phyloP scores from a whole-genome alignment of 257 asterid genomes.

The Nicotiana sylvestris region DNA sequence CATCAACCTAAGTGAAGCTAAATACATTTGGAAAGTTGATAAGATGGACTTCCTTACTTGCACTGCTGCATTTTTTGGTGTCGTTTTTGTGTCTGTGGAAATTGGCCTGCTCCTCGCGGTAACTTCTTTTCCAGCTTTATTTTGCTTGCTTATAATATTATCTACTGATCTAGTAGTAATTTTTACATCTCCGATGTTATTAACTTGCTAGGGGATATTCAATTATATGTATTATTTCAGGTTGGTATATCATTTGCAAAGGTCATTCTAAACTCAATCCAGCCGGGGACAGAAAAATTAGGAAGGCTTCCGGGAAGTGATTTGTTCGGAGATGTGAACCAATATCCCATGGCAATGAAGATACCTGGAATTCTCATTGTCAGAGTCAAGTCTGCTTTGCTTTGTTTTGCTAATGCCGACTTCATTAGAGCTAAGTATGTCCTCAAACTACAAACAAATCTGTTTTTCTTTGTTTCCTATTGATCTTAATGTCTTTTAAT shows the following conservation, averaged over 20 bases:
- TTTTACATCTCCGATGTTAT: background rate
- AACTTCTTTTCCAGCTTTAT: background rate
- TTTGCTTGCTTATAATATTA: too few species aligned
- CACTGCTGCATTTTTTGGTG: slow-evolving; percentile 41
- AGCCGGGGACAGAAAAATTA: slow-evolving; percentile 29
- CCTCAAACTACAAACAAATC: background rate
- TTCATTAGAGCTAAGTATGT: slow-evolving; percentile 22
- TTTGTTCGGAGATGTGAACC: slow-evolving; percentile 27
- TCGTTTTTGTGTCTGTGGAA: slow-evolving; percentile 35
- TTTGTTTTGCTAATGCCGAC: slow-evolving; percentile 40
- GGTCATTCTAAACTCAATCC: slow-evolving; percentile 26
- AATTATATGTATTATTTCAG: slow-evolving; percentile 11
- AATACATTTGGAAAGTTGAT: slow-evolving; percentile 36
- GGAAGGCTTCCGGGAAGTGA: slow-evolving; percentile 41
- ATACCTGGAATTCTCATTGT: slow-evolving; percentile 33
- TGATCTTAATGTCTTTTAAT: background rate
- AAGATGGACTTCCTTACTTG: slow-evolving; percentile 40
- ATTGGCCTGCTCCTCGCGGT: slow-evolving; percentile 43
- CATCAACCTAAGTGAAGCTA: slow-evolving; percentile 29
- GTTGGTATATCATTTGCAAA: slow-evolving; percentile 36
- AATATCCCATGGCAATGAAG: slow-evolving; percentile 32
- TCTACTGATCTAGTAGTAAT: too few species aligned
- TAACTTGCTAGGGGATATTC: background rate
- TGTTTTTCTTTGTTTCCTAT: background rate
- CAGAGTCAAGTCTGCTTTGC: slow-evolving; percentile 32